Evolutionary conservation across 345 rosid genomes (phyloP), one percentile per base, ranked within the genome.

Genomic region (Lenwebbia sp.): DNA sequence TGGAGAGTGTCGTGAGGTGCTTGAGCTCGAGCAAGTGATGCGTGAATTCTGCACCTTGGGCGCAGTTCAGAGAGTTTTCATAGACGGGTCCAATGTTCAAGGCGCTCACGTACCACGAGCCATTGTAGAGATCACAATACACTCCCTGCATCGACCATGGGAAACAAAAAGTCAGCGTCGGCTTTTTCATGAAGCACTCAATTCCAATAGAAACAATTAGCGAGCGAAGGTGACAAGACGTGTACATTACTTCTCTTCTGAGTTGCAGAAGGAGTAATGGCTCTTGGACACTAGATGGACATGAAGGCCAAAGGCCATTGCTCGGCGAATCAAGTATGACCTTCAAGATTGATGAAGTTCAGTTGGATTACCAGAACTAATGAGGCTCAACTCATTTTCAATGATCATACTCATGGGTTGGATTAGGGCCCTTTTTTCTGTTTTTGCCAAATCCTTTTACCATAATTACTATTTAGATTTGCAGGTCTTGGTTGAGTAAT

Each of bases 1-100:
- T 44, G 28, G 91, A 89, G 40, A 88, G 85, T 7, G 86, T 41
- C 12, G 51, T 86, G 14, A 91, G 90, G 87, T 82, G 92, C 49
- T 62, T 86, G 82, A 91, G 91, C 56, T 83, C 54, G 54, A 88
- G 85, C 26, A 90, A 25, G 60, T 89, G 87, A 40, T 44, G 87
- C 41, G 91, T 87, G 87, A 91, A 88, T 10, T 15, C 86, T 3
- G 90, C 90, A 84, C 58, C 74, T 19, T 21, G 55, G 47, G 83
- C 82, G 83, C 92, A 91, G 1, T 28, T 26, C 12, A 89, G 89
- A 9, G 93, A 91, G 85, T 89, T 91, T 52, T 90, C 90, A 23
- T 87, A 65, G 44, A 86, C 82, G 30, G 91, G 89, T 54, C 92
- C 93, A 28, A 91, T 86, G 84, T 47, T 89, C 52, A 91, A 51